These are phyloP conservation scores for Saitozyma podzolica DNA, from an alignment of 768 basidiomycete species.

Conservation along the genomic window DNA sequence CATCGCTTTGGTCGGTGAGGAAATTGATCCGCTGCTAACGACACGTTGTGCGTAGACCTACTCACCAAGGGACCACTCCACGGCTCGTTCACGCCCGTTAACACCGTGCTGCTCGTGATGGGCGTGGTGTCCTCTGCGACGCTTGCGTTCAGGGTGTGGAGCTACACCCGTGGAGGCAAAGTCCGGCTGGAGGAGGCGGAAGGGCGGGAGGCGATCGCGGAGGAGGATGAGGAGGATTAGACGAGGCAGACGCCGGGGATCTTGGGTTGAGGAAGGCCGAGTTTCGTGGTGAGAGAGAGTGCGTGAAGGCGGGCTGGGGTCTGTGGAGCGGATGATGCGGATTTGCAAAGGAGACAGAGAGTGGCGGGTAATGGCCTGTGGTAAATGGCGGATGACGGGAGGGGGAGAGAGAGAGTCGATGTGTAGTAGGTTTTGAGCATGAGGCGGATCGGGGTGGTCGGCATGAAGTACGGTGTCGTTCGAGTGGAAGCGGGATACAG, in stretches of 20 bases:
- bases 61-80: constrained; percentile 46
- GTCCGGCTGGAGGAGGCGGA: constrained; percentile 10
- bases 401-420: no score
- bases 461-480: no score
- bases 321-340: no score
- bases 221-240: constrained; percentile 11
- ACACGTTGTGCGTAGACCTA: constrained; percentile 21
- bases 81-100: constrained; percentile 50
- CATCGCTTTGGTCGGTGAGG: no score
- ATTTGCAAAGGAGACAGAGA: no score
- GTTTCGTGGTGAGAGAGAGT: no score
- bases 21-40: neutral
- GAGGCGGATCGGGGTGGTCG: no score
- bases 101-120: constrained; percentile 36
- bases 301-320: no score
- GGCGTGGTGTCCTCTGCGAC: constrained; percentile 29
- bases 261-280: neutral
- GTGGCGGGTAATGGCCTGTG: no score
- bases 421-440: no score
- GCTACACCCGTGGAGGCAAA: constrained; percentile 10
- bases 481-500: no score
- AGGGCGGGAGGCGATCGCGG: neutral
- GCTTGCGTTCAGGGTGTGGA: constrained; percentile 18
- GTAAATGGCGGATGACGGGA: no score
- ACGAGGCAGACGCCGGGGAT: neutral